phyloP scores from a whole-genome alignment of 306 rosid species.

The Cicer judaicum region DNA sequence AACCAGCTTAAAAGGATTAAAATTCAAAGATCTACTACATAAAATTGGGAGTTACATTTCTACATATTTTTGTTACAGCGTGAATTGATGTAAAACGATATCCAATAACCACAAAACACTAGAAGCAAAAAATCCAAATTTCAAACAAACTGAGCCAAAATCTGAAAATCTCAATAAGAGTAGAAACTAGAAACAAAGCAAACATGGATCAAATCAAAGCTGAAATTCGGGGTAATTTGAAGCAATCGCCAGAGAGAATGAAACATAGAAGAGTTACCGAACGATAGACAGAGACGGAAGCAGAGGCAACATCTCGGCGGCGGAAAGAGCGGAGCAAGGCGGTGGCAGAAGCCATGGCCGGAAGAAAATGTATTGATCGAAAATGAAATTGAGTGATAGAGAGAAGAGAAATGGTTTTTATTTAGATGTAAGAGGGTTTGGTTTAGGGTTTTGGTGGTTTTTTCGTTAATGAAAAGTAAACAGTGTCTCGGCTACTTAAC shows the following conservation, averaged over 20 bases:
- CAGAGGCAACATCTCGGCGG: constrained; percentile 59
- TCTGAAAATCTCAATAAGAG: neutral
- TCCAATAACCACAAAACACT: neutral
- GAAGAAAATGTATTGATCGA: neutral
- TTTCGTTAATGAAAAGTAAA: neutral
- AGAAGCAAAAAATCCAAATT: neutral
- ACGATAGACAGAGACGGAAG: constrained; percentile 62
- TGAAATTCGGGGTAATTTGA: neutral
- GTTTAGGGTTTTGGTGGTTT: constrained; percentile 48
- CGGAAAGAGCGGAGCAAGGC: constrained; percentile 62
- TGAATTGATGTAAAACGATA: neutral
- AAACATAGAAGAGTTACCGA: constrained; percentile 49
- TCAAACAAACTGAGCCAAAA: neutral
- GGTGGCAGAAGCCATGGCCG: constrained; percentile 57
- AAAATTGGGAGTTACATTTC: neutral
- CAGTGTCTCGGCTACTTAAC: neutral
- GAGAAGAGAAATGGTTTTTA: neutral
- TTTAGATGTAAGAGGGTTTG: neutral
- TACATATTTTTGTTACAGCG: neutral
- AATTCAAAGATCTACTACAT: neutral
- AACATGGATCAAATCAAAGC: neutral
- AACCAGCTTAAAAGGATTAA: neutral
- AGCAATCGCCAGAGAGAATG: constrained; percentile 13
- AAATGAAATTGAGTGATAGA: neutral
- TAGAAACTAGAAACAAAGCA: neutral